phyloP scores from a whole-genome alignment of 352 stramenopile species.

The Globisporangium splendens region DNA sequence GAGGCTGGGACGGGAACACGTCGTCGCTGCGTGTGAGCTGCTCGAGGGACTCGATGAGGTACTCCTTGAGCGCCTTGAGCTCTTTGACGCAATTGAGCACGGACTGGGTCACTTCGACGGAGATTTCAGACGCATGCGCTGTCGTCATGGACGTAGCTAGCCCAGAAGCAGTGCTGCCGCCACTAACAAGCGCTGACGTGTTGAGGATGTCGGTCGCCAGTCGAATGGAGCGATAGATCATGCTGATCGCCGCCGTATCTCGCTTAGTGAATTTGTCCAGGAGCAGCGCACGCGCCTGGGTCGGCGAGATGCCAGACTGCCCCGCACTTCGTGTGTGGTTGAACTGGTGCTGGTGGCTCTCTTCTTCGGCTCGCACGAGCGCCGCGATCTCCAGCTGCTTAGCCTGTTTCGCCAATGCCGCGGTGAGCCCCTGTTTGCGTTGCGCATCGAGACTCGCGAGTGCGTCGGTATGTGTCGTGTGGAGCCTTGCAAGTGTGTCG shows the following conservation, averaged over 20 bases:
- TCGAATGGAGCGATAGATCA: conserved; percentile 69
- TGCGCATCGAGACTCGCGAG: not conserved
- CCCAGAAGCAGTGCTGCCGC: too few relatives aligned
- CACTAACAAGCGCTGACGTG: conserved; percentile 24
- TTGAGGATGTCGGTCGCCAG: conserved; percentile 67
- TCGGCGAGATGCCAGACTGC: conserved; percentile 5
- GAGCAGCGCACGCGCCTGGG: conserved; percentile 25
- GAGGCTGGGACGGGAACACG: conserved; percentile 15
- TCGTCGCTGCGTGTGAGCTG: conserved; percentile 28
- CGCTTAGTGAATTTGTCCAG: conserved; percentile 55
- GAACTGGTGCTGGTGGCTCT: not conserved
- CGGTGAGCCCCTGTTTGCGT: conserved; percentile 16
- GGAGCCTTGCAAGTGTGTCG: too few relatives aligned
- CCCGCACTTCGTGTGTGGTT: too few relatives aligned
- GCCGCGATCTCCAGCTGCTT: conserved; percentile 42
- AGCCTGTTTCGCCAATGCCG: conserved; percentile 37
- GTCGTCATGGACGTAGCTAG: not conserved
- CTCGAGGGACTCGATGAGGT: conserved; percentile 54
- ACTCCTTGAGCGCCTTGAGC: conserved; percentile 70
- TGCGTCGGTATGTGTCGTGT: not conserved
- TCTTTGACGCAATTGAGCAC: conserved; percentile 68
- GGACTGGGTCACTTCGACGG: conserved; percentile 52
- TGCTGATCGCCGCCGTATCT: conserved; percentile 50
- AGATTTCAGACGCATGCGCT: conserved; percentile 26
- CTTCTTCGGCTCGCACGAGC: conserved; percentile 19